These are phyloP conservation scores for Penicillium sp. DNA, from an alignment of 2,329 filamentous ascomycete genomes.

Conservation along the genomic window DNA sequence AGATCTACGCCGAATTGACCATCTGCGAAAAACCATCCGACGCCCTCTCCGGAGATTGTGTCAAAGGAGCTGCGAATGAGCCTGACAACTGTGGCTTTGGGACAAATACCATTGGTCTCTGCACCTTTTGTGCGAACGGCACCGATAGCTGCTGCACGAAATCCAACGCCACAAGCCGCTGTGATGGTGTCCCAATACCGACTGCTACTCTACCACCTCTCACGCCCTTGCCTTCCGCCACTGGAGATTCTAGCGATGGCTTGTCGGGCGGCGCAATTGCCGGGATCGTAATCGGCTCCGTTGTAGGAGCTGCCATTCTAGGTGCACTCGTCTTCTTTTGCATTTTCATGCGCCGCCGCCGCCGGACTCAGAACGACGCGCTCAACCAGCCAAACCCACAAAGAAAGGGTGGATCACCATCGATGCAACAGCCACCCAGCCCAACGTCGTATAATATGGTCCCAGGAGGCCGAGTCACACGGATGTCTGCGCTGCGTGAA, in stretches of 20 bases:
- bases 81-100: slow-evolving; percentile 81
- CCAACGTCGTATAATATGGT: slow-evolving; percentile 66
- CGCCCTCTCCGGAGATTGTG: slow-evolving; percentile 71
- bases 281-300: slow-evolving; percentile 78
- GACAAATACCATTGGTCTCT: slow-evolving; percentile 69
- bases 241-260: slow-evolving; percentile 46
- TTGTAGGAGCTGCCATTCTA: slow-evolving; percentile 69
- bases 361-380: slow-evolving; percentile 60
- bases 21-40: slow-evolving; percentile 81
- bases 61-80: slow-evolving; percentile 76
- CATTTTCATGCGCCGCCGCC: slow-evolving; percentile 56
- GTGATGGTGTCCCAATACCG: slow-evolving; percentile 73
- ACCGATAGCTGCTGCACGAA: slow-evolving; percentile 94
- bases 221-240: slow-evolving; percentile 55
- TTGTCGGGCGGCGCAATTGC: slow-evolving; percentile 86
- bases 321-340: slow-evolving; percentile 60
- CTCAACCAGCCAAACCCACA: slow-evolving; percentile 86
- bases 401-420: slow-evolving; percentile 39
- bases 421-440: slow-evolving; percentile 44
- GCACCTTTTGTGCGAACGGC: slow-evolving; percentile 85
- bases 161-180: slow-evolving; percentile 70
- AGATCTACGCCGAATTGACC: slow-evolving; percentile 89
- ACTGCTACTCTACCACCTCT: slow-evolving; percentile 56
- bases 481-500: slow-evolving; percentile 91
- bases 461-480: slow-evolving; percentile 83